Percentiles rank a stretch among this genome's conserved stretches.
phyloP scores from a whole-genome alignment of 2,329 filamentous ascomycete species.

The Coniochaeta pulveracea region DNA sequence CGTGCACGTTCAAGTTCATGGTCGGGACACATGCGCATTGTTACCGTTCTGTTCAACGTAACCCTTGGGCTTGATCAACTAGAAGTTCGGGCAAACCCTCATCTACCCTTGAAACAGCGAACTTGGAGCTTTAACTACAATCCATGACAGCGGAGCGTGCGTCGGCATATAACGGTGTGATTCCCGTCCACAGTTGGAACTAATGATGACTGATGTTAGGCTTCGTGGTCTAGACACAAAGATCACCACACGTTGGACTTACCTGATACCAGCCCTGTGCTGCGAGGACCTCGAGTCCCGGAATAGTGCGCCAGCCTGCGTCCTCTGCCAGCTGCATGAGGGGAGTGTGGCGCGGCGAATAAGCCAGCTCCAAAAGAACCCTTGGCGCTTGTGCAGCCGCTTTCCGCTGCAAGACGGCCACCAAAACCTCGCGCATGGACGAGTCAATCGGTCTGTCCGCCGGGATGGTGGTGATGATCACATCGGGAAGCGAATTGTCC shows the following conservation, averaged over 20 bases:
- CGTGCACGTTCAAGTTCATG: too few relatives aligned
- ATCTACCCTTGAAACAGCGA: too few relatives aligned
- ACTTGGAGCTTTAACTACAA: too few relatives aligned
- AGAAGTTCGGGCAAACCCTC: too few relatives aligned
- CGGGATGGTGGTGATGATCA: constrained; percentile 84
- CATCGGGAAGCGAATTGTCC: constrained; percentile 41
- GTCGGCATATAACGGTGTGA: constrained; percentile 59
- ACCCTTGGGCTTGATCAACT: too few relatives aligned
- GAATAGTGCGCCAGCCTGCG: constrained; percentile 71
- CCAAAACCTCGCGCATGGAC: constrained; percentile 54
- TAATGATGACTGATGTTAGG: constrained; percentile 20
- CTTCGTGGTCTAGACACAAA: neutral
- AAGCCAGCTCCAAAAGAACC: constrained; percentile 88
- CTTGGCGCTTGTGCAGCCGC: constrained; percentile 26
- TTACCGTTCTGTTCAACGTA: too few relatives aligned
- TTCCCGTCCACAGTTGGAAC: constrained; percentile 79
- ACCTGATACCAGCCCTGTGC: constrained; percentile 86
- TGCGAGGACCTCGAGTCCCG: constrained; percentile 79
- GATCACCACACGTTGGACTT: constrained; percentile 20
- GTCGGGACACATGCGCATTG: too few relatives aligned
- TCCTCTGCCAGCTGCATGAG: constrained; percentile 75
- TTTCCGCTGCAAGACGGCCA: constrained; percentile 31
- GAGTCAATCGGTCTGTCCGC: constrained; percentile 75
- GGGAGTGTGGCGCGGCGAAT: constrained; percentile 75
- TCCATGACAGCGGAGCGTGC: constrained; percentile 53